Evolutionary conservation across 305 asterid genomes (phyloP).

Genomic region (Solanum hybrid): DNA sequence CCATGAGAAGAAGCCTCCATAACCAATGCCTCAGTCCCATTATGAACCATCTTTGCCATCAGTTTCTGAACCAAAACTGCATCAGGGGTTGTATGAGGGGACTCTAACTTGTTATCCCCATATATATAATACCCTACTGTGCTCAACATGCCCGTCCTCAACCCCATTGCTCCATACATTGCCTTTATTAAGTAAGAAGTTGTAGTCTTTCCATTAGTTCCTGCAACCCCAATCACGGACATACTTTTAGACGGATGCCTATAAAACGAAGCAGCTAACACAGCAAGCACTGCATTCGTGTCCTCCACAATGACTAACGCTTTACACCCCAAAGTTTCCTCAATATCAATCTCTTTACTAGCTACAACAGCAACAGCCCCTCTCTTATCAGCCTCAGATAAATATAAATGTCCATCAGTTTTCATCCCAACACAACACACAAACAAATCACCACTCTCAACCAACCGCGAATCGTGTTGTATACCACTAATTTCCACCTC

Average conservation of each 20-base stretch:
- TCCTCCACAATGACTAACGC: slow-evolving; percentile 90
- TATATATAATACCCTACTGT: slow-evolving; percentile 62
- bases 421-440: slow-evolving; percentile 70
- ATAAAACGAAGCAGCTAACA: slow-evolving; percentile 67
- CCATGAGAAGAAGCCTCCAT: slow-evolving; percentile 78
- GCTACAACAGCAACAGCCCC: slow-evolving; percentile 97
- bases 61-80: slow-evolving; percentile 68
- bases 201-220: slow-evolving; percentile 77
- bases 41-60: slow-evolving; percentile 87
- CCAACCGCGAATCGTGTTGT: slow-evolving; percentile 84
- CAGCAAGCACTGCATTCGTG: slow-evolving; percentile 56
- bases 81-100: slow-evolving; percentile 39
- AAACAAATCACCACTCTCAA: slow-evolving; percentile 79
- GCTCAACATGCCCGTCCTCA: slow-evolving; percentile 89
- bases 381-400: slow-evolving; percentile 90
- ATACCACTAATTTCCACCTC: slow-evolving; percentile 72
- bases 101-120: slow-evolving; percentile 76
- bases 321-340: slow-evolving; percentile 74
- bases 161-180: slow-evolving; percentile 93
- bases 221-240: slow-evolving; percentile 72
- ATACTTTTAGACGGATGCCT: slow-evolving; percentile 71
- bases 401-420: slow-evolving; percentile 61
- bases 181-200: slow-evolving; percentile 61
- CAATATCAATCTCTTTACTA: slow-evolving; percentile 78
- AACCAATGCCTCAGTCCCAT: slow-evolving; percentile 83